Percentiles rank a stretch among this genome's conserved stretches.
Conservation (phyloP, 768 basidiomycete species). For the Pulveroboletus sp. region DNA sequence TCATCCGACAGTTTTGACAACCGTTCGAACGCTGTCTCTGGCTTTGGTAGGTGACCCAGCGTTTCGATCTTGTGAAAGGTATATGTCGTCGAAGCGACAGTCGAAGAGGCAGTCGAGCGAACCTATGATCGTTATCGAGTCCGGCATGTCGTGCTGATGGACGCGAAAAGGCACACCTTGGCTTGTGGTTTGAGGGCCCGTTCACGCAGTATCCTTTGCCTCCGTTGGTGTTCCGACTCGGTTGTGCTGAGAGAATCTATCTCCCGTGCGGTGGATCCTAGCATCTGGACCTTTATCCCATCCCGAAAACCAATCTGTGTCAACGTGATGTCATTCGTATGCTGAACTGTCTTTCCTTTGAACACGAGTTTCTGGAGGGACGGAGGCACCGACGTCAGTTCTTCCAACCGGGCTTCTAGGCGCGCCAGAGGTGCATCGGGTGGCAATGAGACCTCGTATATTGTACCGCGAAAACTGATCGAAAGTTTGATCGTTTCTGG, state of each 20-base stretch:
- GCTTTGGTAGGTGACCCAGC: slow-evolving; percentile 59
- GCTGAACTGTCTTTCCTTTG: slow-evolving; percentile 54
- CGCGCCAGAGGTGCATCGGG: slow-evolving; percentile 46
- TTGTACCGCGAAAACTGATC: slow-evolving; percentile 46
- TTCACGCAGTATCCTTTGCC: slow-evolving; percentile 55
- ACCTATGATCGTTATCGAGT: slow-evolving; percentile 34
- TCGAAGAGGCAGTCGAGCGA: slow-evolving; percentile 48
- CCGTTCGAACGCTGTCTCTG: slow-evolving; percentile 49
- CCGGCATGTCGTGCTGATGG: background rate
- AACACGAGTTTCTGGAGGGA: slow-evolving; percentile 66
- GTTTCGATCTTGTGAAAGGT: slow-evolving; percentile 63
- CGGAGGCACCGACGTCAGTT: slow-evolving; percentile 62
- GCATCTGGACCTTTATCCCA: slow-evolving; percentile 64
- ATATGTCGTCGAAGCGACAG: slow-evolving; percentile 40
- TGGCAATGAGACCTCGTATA: slow-evolving; percentile 45
- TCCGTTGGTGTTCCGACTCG: slow-evolving; percentile 54
- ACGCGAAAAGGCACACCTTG: slow-evolving; percentile 41
- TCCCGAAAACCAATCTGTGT: slow-evolving; percentile 53
- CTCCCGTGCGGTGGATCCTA: slow-evolving; percentile 61
- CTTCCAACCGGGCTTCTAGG: slow-evolving; percentile 50
- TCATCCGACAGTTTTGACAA: slow-evolving; percentile 62
- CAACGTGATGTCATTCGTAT: slow-evolving; percentile 30
- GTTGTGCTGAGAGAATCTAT: slow-evolving; percentile 47
- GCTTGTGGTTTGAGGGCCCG: slow-evolving; percentile 51
- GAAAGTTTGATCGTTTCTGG: slow-evolving; percentile 13